These are phyloP conservation scores for Cinnamomum chago DNA, from an alignment of 164 flowering plant genomes.

Conservation along the genomic window DNA sequence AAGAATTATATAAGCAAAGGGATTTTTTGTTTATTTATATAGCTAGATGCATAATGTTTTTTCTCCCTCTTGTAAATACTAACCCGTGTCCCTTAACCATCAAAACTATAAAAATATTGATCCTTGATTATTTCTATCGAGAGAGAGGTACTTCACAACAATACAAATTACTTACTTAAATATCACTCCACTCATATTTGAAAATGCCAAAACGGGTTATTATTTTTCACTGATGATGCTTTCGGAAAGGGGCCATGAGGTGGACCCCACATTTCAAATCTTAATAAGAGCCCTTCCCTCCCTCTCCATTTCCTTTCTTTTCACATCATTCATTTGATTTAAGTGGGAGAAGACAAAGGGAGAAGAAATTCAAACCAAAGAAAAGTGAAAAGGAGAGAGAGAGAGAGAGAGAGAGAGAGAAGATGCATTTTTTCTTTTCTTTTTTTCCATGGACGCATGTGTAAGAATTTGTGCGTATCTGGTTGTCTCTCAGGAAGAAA, in stretches of 20 bases:
- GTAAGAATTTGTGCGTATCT: neutral
- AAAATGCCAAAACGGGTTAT: neutral
- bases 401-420: neutral
- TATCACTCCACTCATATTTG: neutral
- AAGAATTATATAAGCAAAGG: no score
- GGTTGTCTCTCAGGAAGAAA: neutral
- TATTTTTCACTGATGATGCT: neutral
- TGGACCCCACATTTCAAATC: neutral
- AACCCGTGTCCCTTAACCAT: no score
- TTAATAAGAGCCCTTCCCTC: conserved; percentile 1
- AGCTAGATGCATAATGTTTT: no score
- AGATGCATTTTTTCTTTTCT: neutral
- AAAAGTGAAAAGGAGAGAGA: neutral
- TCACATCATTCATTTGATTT: neutral
- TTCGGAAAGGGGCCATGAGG: neutral
- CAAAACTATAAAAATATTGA: no score
- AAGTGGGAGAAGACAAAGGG: neutral
- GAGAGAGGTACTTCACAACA: neutral
- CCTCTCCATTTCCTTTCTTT: neutral
- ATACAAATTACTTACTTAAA: neutral
- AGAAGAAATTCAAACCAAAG: neutral
- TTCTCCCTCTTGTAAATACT: no score
- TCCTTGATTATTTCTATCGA: no score
- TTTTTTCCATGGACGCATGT: neutral
- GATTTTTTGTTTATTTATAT: no score